Evolutionary conservation across 2,329 filamentous ascomycete genomes (phyloP).

Genomic region (Fusarium sp.): DNA sequence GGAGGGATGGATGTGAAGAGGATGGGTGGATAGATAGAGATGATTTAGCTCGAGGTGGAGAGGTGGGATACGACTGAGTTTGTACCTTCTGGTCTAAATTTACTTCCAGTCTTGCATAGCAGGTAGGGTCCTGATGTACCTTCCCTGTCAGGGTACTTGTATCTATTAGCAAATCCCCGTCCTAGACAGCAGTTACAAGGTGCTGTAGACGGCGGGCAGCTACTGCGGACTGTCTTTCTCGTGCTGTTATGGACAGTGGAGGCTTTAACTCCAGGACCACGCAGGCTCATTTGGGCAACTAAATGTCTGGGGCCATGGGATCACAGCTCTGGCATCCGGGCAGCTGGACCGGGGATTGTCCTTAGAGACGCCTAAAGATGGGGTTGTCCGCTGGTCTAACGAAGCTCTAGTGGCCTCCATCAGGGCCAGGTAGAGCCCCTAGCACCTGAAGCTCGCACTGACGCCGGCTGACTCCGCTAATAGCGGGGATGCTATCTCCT

Average conservation of each 20-base stretch:
- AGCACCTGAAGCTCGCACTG: constrained; percentile 43
- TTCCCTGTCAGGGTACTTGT: constrained; percentile 23
- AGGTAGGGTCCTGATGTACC: constrained; percentile 25
- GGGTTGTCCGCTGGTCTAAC: constrained; percentile 40
- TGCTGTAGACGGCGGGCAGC: background rate
- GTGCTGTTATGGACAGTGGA: background rate
- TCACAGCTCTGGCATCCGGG: constrained; percentile 8
- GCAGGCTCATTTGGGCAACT: constrained; percentile 19
- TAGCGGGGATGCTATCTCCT: constrained; percentile 42
- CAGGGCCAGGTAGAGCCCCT: constrained; percentile 34
- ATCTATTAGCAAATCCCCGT: constrained; percentile 8
- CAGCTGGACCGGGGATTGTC: constrained; percentile 37
- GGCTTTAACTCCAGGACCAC: constrained; percentile 18
- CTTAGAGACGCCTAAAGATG: constrained; percentile 46
- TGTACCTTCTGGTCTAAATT: constrained; percentile 41
- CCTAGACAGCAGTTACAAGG: constrained; percentile 26
- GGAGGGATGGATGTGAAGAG: constrained; percentile 43
- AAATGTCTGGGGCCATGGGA: too few relatives aligned
- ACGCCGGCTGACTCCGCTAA: constrained; percentile 45
- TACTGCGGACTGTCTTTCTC: constrained; percentile 2
- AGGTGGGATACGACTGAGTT: constrained; percentile 37
- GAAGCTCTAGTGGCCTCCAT: constrained; percentile 38
- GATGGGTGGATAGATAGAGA: constrained; percentile 44
- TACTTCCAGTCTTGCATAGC: constrained; percentile 22
- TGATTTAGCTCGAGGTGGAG: constrained; percentile 44